phyloP scores from a whole-genome alignment of 768 basidiomycete genomes.

The Tricholoma furcatifolium region DNA sequence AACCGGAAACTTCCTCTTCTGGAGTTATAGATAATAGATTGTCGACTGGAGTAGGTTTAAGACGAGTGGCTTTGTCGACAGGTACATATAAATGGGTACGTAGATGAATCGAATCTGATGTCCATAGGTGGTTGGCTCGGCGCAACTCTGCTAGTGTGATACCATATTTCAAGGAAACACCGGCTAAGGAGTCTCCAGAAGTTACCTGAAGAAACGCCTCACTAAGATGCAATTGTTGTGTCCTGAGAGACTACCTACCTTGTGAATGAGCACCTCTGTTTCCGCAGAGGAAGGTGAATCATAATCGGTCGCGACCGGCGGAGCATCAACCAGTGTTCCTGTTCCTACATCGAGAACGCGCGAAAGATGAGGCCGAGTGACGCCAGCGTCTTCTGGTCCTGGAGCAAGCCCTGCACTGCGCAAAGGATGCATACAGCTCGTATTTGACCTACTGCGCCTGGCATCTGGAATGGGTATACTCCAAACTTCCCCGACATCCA shows the following conservation, averaged over 20 bases:
- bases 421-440: slow-evolving; percentile 22
- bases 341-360: slow-evolving; percentile 22
- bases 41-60: slow-evolving; percentile 32
- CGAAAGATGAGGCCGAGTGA: slow-evolving; percentile 26
- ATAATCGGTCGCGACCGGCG: slow-evolving; percentile 16
- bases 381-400: slow-evolving; percentile 24
- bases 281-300: slow-evolving; percentile 25
- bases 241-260: slow-evolving; percentile 38
- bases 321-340: slow-evolving; percentile 27
- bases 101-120: slow-evolving; percentile 88
- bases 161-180: slow-evolving; percentile 88
- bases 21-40: slow-evolving; percentile 26
- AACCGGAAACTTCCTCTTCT: slow-evolving; percentile 16
- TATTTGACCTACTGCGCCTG: slow-evolving; percentile 17
- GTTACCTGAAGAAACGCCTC: slow-evolving; percentile 47
- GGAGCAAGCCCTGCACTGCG: slow-evolving; percentile 23
- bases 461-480: background rate
- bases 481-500: slow-evolving; percentile 1
- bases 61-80: slow-evolving; percentile 52
- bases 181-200: slow-evolving; percentile 76
- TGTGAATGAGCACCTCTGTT: slow-evolving; percentile 58
- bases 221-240: background rate
- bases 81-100: slow-evolving; percentile 84
- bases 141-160: slow-evolving; percentile 82
- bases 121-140: slow-evolving; percentile 89